These are phyloP conservation scores for Adansonia grandidieri DNA, from an alignment of 441 rosid genomes.

Conservation along the genomic window DNA sequence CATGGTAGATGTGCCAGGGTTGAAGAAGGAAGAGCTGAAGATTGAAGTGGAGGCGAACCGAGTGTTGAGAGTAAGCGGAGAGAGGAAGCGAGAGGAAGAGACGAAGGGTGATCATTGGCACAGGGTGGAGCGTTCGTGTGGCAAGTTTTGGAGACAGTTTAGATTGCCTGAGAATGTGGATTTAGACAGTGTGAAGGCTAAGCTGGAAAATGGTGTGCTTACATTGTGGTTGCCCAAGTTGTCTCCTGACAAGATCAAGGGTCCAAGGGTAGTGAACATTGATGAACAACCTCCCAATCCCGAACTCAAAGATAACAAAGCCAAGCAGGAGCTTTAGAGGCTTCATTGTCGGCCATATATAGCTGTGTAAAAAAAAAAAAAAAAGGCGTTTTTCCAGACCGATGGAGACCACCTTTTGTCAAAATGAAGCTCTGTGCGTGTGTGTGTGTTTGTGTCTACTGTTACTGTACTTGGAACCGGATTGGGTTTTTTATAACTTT, in stretches of 20 bases:
- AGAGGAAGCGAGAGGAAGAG: constrained; percentile 70
- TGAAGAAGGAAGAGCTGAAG: constrained; percentile 71
- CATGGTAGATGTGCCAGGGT: constrained; percentile 71
- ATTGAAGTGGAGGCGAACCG: constrained; percentile 61
- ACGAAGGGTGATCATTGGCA: constrained; percentile 76
- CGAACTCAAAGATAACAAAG: constrained; percentile 34
- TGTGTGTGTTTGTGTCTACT: too few relatives aligned
- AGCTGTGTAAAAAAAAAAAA: too few relatives aligned
- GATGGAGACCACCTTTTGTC: too few relatives aligned
- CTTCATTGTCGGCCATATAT: too few relatives aligned
- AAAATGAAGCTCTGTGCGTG: too few relatives aligned
- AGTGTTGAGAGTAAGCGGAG: constrained; percentile 68
- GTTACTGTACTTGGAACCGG: too few relatives aligned
- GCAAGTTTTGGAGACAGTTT: constrained; percentile 82
- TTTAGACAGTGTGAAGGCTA: constrained; percentile 60
- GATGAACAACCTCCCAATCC: constrained; percentile 25
- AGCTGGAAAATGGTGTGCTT: constrained; percentile 73
- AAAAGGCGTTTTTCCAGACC: too few relatives aligned
- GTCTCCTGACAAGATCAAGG: constrained; percentile 60
- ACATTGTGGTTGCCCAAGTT: constrained; percentile 53
- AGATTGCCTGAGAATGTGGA: constrained; percentile 72
- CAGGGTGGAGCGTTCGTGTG: constrained; percentile 65
- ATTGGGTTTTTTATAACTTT: too few relatives aligned
- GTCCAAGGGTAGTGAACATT: constrained; percentile 60
- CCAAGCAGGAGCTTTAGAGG: constrained; percentile 50